phyloP scores from a whole-genome alignment of 371 early-diverging fungal genomes.

The Mortierella sp. region DNA sequence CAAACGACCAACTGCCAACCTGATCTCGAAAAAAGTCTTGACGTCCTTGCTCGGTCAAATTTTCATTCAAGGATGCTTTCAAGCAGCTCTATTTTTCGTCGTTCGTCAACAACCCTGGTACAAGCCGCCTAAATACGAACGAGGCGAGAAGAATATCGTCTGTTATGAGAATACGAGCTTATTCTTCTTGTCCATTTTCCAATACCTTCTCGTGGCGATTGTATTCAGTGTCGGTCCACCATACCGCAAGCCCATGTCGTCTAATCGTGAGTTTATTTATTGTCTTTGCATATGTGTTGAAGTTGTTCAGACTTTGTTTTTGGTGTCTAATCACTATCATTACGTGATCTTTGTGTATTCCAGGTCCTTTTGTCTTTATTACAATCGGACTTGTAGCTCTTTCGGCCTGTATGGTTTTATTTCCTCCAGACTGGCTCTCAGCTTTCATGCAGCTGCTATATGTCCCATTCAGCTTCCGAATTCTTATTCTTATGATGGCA shows the following conservation, averaged over 20 bases:
- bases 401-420: conserved; percentile 33
- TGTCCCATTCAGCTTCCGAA: conserved; percentile 43
- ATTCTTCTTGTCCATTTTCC: conserved; percentile 91
- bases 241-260: conserved; percentile 84
- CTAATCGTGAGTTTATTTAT: conserved; percentile 71
- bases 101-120: conserved; percentile 82
- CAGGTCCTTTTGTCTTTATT: conserved; percentile 52
- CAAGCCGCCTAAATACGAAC: conserved; percentile 69
- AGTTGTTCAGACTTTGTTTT: too few relatives aligned
- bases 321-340: neutral
- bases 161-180: conserved; percentile 92
- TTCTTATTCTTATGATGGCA: conserved; percentile 37
- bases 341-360: neutral
- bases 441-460: conserved; percentile 34
- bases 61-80: conserved; percentile 81
- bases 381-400: conserved; percentile 27
- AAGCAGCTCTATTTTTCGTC: conserved; percentile 76
- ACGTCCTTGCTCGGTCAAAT: conserved; percentile 93
- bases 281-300: neutral
- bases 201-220: conserved; percentile 91
- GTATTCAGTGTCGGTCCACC: conserved; percentile 97
- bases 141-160: conserved; percentile 77
- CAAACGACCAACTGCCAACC: conserved; percentile 93
- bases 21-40: conserved; percentile 91
- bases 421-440: conserved; percentile 33